Evolutionary conservation across 768 basidiomycete genomes (phyloP).

Genomic region (Panaeolus cyanescens): DNA sequence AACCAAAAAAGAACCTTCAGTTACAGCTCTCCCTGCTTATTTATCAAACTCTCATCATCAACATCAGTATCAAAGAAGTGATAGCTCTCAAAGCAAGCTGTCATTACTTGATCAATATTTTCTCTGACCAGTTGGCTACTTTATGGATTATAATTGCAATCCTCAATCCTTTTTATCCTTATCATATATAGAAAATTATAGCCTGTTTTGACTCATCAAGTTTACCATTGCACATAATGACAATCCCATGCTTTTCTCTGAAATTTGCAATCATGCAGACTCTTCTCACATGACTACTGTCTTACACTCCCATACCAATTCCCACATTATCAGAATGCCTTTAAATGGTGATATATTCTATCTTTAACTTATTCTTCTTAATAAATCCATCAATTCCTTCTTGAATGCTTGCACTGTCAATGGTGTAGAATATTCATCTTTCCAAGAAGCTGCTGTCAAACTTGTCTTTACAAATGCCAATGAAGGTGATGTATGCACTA

Average conservation of each 20-base stretch:
- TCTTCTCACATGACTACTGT: slow-evolving; percentile 11
- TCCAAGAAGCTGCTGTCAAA: slow-evolving; percentile 19
- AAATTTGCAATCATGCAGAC: slow-evolving; percentile 1
- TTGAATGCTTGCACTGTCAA: slow-evolving; percentile 21
- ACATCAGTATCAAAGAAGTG: slow-evolving; percentile 22
- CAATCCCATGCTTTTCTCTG: slow-evolving; percentile 2
- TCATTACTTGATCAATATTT: slow-evolving; percentile 22
- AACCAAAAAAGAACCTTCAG: slow-evolving; percentile 31
- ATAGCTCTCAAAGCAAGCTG: slow-evolving; percentile 8
- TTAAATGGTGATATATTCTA: slow-evolving; percentile 36
- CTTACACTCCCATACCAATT: neutral
- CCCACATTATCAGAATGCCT: slow-evolving; percentile 26
- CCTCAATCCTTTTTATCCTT: neutral
- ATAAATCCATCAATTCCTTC: slow-evolving; percentile 11
- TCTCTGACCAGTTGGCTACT: slow-evolving; percentile 9
- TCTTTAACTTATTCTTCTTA: slow-evolving; percentile 25
- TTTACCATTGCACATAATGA: neutral
- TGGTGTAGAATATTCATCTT: slow-evolving; percentile 13
- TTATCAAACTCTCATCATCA: slow-evolving; percentile 12
- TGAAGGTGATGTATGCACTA: slow-evolving; percentile 18
- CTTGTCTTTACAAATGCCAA: slow-evolving; percentile 14
- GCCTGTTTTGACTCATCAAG: slow-evolving; percentile 2
- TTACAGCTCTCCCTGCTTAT: slow-evolving; percentile 35
- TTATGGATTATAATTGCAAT: neutral
- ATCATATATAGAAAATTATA: slow-evolving; percentile 9